Base-by-base conservation (phyloP, 331 rosid species). In the Phaseolus coccineus region DNA sequence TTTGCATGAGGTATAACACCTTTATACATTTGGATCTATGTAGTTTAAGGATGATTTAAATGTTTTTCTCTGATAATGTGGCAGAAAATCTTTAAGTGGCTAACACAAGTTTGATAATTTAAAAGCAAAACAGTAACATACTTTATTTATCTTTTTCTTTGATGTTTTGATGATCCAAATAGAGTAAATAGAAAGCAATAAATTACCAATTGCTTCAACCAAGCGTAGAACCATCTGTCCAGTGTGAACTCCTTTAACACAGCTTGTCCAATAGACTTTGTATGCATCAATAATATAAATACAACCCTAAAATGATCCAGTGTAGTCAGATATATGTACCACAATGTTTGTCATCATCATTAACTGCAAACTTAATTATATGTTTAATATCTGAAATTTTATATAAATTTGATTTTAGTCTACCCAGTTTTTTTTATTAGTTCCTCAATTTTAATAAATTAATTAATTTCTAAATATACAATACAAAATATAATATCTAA, bases 131-230 rank as follows among this genome's bases (percentile, higher is more conserved):
- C 22, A 28, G 33, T 4, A 24, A 24, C 2, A 65, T 33, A 31
- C 30, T 58, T 69, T 3, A 2, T 5, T 55, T 57, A 10, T 1
- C 27, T n/a, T 11, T 69, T 8, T 79, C 44, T 13, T 67, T 77
- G 44, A 47, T 81, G 50, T 33, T 13, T 67, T 77, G 44, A 47
- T 81, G 50, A 47, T 63, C 61, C 30, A 31, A 75, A 74, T 33
- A 59, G 53, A 74, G 35, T 8, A 78, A 12, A 35, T 16, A 65
- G 10, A 39, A 44, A 44, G 63, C 27, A 39, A 69, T 19, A 76
- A 58, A 74, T 67, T 87, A 96, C 99, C 99, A 19, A 96, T 96
- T 69, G 99, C 99, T 90, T 96, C 99, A 64, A 96, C 99, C 44
- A 96, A 88, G n/a, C 88, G 82, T 22, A 96, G 77, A 83, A 96